Percentiles rank a stretch among this genome's conserved stretches.
Conservation (phyloP, 2,329 filamentous ascomycete species). For the Botrytis byssoidea region DNA sequence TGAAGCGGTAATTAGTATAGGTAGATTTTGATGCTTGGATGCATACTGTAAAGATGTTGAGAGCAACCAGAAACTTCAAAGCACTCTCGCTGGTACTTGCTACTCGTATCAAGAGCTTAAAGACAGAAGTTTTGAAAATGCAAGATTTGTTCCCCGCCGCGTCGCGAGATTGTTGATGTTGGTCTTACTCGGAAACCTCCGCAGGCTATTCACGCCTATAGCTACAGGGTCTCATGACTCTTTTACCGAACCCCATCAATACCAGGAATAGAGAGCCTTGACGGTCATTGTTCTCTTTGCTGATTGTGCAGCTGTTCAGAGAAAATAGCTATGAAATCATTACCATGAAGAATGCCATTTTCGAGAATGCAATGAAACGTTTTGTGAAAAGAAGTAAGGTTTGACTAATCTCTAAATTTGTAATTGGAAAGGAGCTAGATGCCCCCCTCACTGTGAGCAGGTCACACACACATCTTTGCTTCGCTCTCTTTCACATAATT, state of each 20-base stretch:
- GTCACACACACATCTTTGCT: too few species aligned
- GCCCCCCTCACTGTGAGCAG: too few species aligned
- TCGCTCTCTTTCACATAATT: too few species aligned
- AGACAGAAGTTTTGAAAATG: background rate
- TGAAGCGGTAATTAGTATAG: background rate
- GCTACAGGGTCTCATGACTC: background rate
- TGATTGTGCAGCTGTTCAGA: background rate
- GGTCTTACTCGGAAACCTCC: background rate
- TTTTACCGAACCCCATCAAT: background rate
- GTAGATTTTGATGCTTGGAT: background rate
- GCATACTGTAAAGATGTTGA: background rate
- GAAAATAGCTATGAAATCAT: background rate
- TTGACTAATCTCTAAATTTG: background rate
- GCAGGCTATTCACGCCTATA: background rate
- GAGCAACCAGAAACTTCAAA: background rate
- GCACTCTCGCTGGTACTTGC: background rate
- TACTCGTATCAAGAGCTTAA: background rate
- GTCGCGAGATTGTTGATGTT: background rate
- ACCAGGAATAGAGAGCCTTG: background rate
- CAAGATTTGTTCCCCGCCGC: background rate
- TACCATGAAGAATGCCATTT: background rate
- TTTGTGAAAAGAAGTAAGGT: background rate
- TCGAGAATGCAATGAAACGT: background rate
- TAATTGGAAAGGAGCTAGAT: background rate
- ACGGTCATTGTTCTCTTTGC: background rate